phyloP scores from a whole-genome alignment of 352 stramenopile genomes.

The Phytophthora melonis region DNA sequence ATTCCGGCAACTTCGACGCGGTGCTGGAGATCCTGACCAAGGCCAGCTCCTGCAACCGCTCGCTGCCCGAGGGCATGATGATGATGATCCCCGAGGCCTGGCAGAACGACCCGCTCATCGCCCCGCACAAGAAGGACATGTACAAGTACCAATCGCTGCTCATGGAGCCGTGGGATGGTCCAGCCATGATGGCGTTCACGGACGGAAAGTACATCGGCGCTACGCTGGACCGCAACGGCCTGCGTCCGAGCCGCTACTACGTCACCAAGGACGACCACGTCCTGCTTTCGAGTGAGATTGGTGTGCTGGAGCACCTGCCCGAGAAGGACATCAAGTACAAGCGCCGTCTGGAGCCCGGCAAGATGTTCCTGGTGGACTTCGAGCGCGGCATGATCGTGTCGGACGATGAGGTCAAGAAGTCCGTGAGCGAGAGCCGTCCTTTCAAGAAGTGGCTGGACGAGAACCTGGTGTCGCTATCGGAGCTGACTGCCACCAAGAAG shows the following conservation, averaged over 20 bases:
- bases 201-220: constrained; percentile 96
- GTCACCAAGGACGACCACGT: constrained; percentile 97
- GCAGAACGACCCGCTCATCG: constrained; percentile 95
- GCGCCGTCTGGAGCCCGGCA: constrained; percentile 95
- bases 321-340: constrained; percentile 95
- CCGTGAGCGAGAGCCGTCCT: constrained; percentile 85
- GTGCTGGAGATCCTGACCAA: constrained; percentile 96
- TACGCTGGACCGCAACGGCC: constrained; percentile 96
- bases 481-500: constrained; percentile 52
- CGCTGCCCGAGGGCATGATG: constrained; percentile 96
- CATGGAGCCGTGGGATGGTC: constrained; percentile 98
- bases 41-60: constrained; percentile 87
- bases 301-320: constrained; percentile 92
- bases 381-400: constrained; percentile 94
- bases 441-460: constrained; percentile 95
- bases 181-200: constrained; percentile 98
- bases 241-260: constrained; percentile 96
- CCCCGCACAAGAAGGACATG: constrained; percentile 95
- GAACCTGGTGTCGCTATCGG: constrained; percentile 91
- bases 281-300: constrained; percentile 95
- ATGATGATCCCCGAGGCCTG: constrained; percentile 99
- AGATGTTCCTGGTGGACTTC: constrained; percentile 98
- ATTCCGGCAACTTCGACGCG: constrained; percentile 97
- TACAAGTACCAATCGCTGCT: constrained; percentile 98
- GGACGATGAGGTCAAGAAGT: constrained; percentile 96